These are phyloP conservation scores for Binderoboletus segoi DNA, from an alignment of 1,284 basidiomycete genomes.

Conservation along the genomic window DNA sequence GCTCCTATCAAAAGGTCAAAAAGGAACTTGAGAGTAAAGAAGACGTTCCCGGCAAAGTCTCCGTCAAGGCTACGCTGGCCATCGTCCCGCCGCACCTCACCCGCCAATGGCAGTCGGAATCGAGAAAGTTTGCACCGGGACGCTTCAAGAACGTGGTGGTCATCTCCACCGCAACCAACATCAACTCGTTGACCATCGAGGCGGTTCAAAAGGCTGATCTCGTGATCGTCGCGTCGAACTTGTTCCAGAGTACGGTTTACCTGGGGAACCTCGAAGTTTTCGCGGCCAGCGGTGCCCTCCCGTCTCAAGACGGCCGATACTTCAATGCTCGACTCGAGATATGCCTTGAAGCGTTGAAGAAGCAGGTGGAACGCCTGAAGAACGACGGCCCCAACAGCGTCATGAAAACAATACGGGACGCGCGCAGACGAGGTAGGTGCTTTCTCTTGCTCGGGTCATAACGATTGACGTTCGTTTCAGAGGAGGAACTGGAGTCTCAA, in stretches of 20 bases:
- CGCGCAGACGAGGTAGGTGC: constrained; percentile 56
- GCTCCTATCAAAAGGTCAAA: constrained; percentile 57
- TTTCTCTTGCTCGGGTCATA: constrained; percentile 3
- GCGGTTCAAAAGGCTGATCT: constrained; percentile 84
- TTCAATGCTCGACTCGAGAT: constrained; percentile 80
- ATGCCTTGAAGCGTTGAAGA: constrained; percentile 56
- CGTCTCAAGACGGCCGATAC: constrained; percentile 79
- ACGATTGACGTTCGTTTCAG: constrained; percentile 29
- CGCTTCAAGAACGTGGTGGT: constrained; percentile 67
- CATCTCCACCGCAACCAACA: constrained; percentile 70
- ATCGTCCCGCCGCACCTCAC: constrained; percentile 91
- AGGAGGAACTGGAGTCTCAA: constrained; percentile 50
- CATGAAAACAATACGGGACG: constrained; percentile 61
- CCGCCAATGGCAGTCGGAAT: constrained; percentile 88
- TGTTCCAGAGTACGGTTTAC: constrained; percentile 81
- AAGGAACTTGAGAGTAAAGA: constrained; percentile 58
- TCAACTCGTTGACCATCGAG: constrained; percentile 78
- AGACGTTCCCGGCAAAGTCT: constrained; percentile 66
- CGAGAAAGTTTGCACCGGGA: constrained; percentile 76
- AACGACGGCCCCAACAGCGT: constrained; percentile 64
- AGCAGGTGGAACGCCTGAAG: constrained; percentile 69
- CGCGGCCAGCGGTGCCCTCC: constrained; percentile 66
- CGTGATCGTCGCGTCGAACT: constrained; percentile 82
- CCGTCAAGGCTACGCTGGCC: constrained; percentile 78
- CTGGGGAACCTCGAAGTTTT: constrained; percentile 75